phyloP scores from a whole-genome alignment of 495 filamentous ascomycete genomes.

The Podospora appendiculata region DNA sequence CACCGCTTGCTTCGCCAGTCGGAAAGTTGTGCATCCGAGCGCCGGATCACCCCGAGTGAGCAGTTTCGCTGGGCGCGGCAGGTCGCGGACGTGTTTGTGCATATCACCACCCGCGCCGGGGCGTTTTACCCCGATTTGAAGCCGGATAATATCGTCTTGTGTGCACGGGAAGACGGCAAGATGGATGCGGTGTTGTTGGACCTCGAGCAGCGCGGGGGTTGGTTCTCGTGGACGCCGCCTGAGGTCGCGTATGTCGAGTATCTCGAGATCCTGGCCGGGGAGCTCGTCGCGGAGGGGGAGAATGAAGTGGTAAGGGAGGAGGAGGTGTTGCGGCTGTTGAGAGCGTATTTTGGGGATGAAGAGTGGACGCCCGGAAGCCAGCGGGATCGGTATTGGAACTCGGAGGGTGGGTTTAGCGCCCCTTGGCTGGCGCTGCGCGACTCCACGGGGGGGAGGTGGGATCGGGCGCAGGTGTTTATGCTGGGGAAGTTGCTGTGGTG shows the following conservation, averaged over 20 bases:
- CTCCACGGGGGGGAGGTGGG: constrained; percentile 1
- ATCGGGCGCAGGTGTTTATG: constrained; percentile 26
- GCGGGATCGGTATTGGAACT: constrained; percentile 12
- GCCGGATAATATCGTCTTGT: constrained; percentile 26
- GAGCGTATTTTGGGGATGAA: constrained; percentile 1
- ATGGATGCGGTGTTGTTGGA: constrained; percentile 22
- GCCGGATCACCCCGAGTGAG: constrained; percentile 2
- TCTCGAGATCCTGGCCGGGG: constrained; percentile 12
- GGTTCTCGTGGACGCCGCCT: constrained; percentile 24
- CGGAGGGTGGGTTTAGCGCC: constrained; percentile 14
- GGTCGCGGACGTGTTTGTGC: constrained; percentile 21
- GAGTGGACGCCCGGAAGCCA: constrained; percentile 4
- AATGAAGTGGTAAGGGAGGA: neutral
- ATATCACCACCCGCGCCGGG: constrained; percentile 16
- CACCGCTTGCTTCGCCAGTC: constrained; percentile 9
- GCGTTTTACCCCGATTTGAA: constrained; percentile 33
- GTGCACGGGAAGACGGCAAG: neutral
- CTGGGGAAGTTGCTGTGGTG: constrained; percentile 32
- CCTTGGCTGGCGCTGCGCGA: constrained; percentile 12
- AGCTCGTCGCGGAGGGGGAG: neutral
- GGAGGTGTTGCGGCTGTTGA: neutral
- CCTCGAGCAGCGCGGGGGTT: constrained; percentile 27
- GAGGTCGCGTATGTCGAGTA: constrained; percentile 27
- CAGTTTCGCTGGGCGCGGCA: constrained; percentile 22
- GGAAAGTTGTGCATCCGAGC: neutral